Evolutionary conservation across 306 rosid genomes (phyloP).

Genomic region (Potentilla sterilis): DNA sequence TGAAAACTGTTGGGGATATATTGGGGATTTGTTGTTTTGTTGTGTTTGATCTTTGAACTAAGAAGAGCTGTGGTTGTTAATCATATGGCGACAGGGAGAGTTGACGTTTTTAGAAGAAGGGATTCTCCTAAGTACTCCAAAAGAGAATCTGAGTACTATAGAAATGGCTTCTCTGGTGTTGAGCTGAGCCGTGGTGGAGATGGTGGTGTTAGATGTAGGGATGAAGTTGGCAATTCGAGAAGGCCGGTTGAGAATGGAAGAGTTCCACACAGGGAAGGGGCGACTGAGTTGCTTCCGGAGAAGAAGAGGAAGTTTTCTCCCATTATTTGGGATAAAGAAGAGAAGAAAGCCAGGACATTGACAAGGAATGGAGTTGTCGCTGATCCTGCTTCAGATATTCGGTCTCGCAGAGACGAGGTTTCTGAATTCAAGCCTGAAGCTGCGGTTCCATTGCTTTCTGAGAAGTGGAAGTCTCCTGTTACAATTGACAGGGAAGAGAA

Average conservation of each 20-base stretch:
- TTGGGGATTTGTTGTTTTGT: constrained; percentile 18
- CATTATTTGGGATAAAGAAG: constrained; percentile 51
- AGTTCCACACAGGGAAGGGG: constrained; percentile 16
- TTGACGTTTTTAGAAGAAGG: constrained; percentile 48
- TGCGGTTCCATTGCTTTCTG: constrained; percentile 14
- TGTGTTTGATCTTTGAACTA: constrained; percentile 42
- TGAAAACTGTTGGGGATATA: constrained; percentile 6
- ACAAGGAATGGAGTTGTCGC: constrained; percentile 25
- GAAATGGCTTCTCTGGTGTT: constrained; percentile 22
- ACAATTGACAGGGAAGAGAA: constrained; percentile 46
- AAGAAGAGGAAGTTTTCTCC: constrained; percentile 79
- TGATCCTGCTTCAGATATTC: not conserved
- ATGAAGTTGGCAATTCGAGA: constrained; percentile 14
- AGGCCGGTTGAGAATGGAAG: constrained; percentile 30
- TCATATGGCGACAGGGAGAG: constrained; percentile 78
- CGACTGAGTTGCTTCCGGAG: constrained; percentile 24
- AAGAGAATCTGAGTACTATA: constrained; percentile 33
- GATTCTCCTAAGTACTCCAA: constrained; percentile 35
- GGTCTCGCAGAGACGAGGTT: constrained; percentile 8
- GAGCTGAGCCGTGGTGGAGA: constrained; percentile 8
- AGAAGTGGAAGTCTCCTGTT: constrained; percentile 60
- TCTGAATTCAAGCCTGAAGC: not conserved
- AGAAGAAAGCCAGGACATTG: constrained; percentile 34
- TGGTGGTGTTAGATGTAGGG: constrained; percentile 15
- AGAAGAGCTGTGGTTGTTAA: constrained; percentile 56